A percentile compares a stretch with the other conserved stretches of the same genome.
These are phyloP conservation scores for Ambrosiella cleistominuta DNA, from an alignment of 2,329 filamentous ascomycete species.

Conservation along the genomic window DNA sequence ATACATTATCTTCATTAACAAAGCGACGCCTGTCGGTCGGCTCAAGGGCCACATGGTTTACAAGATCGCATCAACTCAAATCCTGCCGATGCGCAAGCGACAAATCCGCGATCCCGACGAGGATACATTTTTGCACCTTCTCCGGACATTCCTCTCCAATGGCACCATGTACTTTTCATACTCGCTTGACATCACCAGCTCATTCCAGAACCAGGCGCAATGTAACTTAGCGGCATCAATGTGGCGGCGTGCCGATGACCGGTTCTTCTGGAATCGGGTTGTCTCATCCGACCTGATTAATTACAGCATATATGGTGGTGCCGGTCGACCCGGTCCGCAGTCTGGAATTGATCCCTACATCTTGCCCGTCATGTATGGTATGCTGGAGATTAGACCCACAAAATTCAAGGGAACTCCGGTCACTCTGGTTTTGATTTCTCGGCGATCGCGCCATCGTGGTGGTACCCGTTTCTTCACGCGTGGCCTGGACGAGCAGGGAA, in stretches of 20 bases:
- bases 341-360: conserved; percentile 77
- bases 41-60: conserved; percentile 95
- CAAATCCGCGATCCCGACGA: conserved; percentile 85
- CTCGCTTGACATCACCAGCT: conserved; percentile 89
- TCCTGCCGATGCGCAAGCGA: conserved; percentile 83
- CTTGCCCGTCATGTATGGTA: conserved; percentile 87
- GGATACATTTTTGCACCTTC: conserved; percentile 69
- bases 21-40: conserved; percentile 75
- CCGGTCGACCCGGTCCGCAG: conserved; percentile 51
- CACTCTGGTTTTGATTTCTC: conserved; percentile 73
- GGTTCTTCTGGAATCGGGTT: conserved; percentile 98
- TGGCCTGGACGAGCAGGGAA: conserved; percentile 78
- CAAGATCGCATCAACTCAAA: conserved; percentile 77
- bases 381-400: conserved; percentile 79
- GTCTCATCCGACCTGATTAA: conserved; percentile 82
- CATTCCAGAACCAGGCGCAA: conserved; percentile 82
- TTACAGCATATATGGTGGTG: conserved; percentile 49
- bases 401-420: conserved; percentile 69
- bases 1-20: conserved; percentile 92
- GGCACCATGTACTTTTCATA: conserved; percentile 98
- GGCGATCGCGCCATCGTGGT: conserved; percentile 71
- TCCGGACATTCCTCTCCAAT: conserved; percentile 65
- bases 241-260: conserved; percentile 86
- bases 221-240: conserved; percentile 53
- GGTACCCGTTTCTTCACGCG: conserved; percentile 92